Conservation (phyloP, 352 stramenopile species). For the Detonula confervacea region DNA sequence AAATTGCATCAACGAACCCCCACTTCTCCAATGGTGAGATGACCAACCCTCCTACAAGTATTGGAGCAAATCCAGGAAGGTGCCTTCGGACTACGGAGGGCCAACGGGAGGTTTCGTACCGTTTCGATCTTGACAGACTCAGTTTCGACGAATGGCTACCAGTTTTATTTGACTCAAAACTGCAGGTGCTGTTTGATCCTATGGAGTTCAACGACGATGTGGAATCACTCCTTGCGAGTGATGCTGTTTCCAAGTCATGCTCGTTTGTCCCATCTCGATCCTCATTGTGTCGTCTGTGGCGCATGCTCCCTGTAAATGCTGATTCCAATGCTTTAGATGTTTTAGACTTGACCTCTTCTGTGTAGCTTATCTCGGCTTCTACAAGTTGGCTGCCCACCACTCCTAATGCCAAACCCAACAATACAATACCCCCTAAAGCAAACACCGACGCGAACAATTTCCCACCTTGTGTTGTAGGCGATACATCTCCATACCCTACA, state of each 20-base stretch:
- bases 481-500: conserved; percentile 88
- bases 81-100: conserved; percentile 4
- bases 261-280: background rate
- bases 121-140: too few relatives aligned
- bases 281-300: background rate
- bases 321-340: conserved; percentile 32
- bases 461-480: conserved; percentile 75
- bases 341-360: conserved; percentile 34
- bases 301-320: conserved; percentile 13
- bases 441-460: conserved; percentile 85
- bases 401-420: conserved; percentile 73
- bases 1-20: conserved; percentile 63
- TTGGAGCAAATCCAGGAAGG: conserved; percentile 29
- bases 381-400: conserved; percentile 67
- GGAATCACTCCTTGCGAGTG: conserved; percentile 7
- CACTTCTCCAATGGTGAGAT: conserved; percentile 69
- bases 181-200: conserved; percentile 2
- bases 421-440: conserved; percentile 66
- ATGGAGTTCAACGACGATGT: conserved; percentile 22
- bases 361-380: conserved; percentile 48
- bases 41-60: conserved; percentile 42
- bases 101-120: conserved; percentile 1
- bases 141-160: background rate
- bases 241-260: background rate
- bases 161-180: background rate